Conservation (phyloP, 108 stramenopile genomes). For the Cyclotella sp. region DNA sequence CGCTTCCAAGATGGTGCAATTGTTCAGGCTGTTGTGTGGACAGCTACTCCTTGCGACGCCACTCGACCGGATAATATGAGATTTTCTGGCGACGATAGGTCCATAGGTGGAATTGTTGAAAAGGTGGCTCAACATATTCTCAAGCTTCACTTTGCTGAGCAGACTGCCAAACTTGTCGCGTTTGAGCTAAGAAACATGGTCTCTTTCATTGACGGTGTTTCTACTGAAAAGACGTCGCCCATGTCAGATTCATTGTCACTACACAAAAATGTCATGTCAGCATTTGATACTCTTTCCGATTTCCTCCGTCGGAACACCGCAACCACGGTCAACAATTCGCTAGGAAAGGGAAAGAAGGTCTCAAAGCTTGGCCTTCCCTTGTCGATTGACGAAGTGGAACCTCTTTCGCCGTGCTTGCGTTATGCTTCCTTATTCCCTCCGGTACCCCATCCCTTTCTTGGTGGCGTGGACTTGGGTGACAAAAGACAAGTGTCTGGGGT, state of each 20-base stretch:
- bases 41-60: constrained; percentile 30
- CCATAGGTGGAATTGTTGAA: constrained; percentile 79
- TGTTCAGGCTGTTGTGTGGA: constrained; percentile 90
- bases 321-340: constrained; percentile 18
- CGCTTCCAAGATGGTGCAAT: constrained; percentile 92
- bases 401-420: constrained; percentile 74
- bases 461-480: constrained; percentile 37
- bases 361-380: constrained; percentile 76
- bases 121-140: constrained; percentile 75
- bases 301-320: constrained; percentile 70
- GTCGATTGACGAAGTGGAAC: constrained; percentile 82
- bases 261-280: constrained; percentile 72
- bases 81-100: constrained; percentile 60
- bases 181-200: constrained; percentile 70
- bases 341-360: constrained; percentile 32
- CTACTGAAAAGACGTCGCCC: constrained; percentile 30
- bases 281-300: constrained; percentile 70
- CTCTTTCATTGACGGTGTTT: constrained; percentile 66
- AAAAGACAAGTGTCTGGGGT: constrained; percentile 66
- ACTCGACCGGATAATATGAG: constrained; percentile 11
- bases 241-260: constrained; percentile 47
- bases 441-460: constrained; percentile 76
- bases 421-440: constrained; percentile 84
- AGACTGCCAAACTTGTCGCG: constrained; percentile 17
- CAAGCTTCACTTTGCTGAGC: constrained; percentile 56